These are phyloP conservation scores for Talaromyces borbonicus DNA, from an alignment of 495 filamentous ascomycete species.

Conservation along the genomic window DNA sequence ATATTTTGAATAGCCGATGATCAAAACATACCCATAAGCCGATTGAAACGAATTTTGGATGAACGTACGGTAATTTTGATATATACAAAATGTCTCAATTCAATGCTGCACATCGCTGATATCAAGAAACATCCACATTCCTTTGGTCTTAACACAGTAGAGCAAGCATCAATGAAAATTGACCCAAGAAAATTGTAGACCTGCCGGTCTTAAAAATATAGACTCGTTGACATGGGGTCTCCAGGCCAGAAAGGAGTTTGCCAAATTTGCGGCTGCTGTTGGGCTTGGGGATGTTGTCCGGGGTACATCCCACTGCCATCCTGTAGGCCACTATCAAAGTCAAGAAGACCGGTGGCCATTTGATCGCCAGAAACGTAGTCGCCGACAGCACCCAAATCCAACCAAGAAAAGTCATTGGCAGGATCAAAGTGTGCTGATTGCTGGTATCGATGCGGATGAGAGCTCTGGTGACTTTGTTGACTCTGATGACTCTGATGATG, in stretches of 20 bases:
- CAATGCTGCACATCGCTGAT: no score
- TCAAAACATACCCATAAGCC: no score
- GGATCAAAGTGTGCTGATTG: conserved; percentile 33
- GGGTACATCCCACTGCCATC: not conserved
- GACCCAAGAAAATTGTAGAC: no score
- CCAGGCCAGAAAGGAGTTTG: conserved; percentile 31
- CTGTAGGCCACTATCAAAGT: conserved; percentile 16
- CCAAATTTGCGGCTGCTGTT: conserved; percentile 28
- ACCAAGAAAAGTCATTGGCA: conserved; percentile 48
- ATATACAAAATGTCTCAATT: no score
- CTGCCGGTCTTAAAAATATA: conserved; percentile 35
- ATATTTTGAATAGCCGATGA: no score
- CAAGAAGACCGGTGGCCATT: conserved; percentile 25
- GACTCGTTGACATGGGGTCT: conserved; percentile 30
- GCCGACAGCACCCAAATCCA: conserved; percentile 46
- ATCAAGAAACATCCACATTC: no score
- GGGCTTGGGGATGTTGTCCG: conserved; percentile 10
- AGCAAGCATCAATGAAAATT: no score
- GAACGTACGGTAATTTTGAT: no score
- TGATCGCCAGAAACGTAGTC: conserved; percentile 44
- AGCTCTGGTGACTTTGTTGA: not conserved
- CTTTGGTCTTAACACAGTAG: no score
- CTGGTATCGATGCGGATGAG: not conserved
- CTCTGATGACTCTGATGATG: not conserved
- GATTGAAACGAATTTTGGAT: no score